Percentiles rank a stretch among this genome's conserved stretches.
Conservation (phyloP, 495 filamentous ascomycete genomes). For the Hyphodiscus hymeniophilus region DNA sequence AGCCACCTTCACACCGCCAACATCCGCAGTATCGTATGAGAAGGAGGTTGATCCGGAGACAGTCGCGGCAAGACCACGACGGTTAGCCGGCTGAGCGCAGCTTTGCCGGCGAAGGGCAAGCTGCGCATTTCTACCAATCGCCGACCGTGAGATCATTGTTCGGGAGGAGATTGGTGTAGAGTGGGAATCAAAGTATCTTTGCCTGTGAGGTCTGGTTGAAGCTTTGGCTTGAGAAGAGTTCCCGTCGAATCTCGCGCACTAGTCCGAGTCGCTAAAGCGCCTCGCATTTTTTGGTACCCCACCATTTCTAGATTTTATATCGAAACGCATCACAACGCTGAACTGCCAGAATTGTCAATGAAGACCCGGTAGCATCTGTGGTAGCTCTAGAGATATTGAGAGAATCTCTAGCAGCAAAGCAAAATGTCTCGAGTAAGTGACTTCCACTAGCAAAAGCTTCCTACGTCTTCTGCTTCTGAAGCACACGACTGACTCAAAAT, state of each 20-base stretch:
- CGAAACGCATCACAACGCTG: slow-evolving; percentile 3
- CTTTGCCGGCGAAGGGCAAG: slow-evolving; percentile 62
- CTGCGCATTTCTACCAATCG: slow-evolving; percentile 68
- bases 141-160: slow-evolving; percentile 80
- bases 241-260: background rate
- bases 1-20: slow-evolving; percentile 82
- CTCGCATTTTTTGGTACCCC: slow-evolving; percentile 7
- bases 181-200: slow-evolving; percentile 7
- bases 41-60: slow-evolving; percentile 62
- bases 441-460: background rate
- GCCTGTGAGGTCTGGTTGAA: slow-evolving; percentile 2
- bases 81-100: slow-evolving; percentile 44
- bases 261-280: background rate
- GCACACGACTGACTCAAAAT: slow-evolving; percentile 9
- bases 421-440: slow-evolving; percentile 48
- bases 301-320: slow-evolving; percentile 13
- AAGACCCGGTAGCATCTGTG: slow-evolving; percentile 55
- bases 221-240: slow-evolving; percentile 2
- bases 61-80: slow-evolving; percentile 73
- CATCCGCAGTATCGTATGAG: slow-evolving; percentile 80
- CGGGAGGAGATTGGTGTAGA: slow-evolving; percentile 32
- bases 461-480: slow-evolving; percentile 2
- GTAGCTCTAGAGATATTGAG: slow-evolving; percentile 65
- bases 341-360: slow-evolving; percentile 28
- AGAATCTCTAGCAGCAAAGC: slow-evolving; percentile 55